Base-by-base conservation (phyloP, 2,329 filamentous ascomycete species). In the Emergomyces africanus region DNA sequence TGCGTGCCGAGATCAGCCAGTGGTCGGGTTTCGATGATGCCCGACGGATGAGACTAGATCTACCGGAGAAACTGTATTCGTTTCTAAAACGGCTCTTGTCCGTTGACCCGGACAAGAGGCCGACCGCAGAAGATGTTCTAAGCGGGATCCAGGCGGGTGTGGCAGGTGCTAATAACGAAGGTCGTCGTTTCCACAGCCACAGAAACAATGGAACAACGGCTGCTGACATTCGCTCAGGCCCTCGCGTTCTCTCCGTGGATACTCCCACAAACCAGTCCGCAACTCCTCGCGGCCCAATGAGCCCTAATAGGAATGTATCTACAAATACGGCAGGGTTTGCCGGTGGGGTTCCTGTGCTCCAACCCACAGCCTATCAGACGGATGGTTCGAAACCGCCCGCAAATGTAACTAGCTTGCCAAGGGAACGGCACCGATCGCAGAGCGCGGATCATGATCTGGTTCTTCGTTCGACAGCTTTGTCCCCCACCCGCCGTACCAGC, bases 11-110 rank as follows among this genome's bases (percentile, higher is more conserved):
- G 71, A 97, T 99, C 59, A 84, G 84, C 12, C 79, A 81, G 39
- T 99, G 94, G 94, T 78, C 84, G 58, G 94, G 94, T 0, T 95
- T 97, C 66, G 83, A 90, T 62, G 86, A 90, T 61, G 86, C 89
- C 65, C 81, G 84, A 39, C 80, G 85, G 41, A 81, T 87, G 63
- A 83, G 92, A 1, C 84, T 88, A 0, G 94, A 97, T 66, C 77
- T 99, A 0, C 94, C 94, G 0, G 81, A 89, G 5, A 87, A 89
- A 70, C 81, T 99, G 0, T 99, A 97, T 72, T 83, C 83, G 51
- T 85, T 95, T 58, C 79, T 99, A 3, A 90, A 90, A 70, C 83
- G 83, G 59, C 78, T 99, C 5, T 80, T 99, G 5, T 86, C 90
- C 0, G 77, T 95, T 14, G 81, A 91, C 61, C 89, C 92, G 0